Conservation (phyloP, 2,329 filamentous ascomycete species). For the Hymenoscyphus fructigenus region DNA sequence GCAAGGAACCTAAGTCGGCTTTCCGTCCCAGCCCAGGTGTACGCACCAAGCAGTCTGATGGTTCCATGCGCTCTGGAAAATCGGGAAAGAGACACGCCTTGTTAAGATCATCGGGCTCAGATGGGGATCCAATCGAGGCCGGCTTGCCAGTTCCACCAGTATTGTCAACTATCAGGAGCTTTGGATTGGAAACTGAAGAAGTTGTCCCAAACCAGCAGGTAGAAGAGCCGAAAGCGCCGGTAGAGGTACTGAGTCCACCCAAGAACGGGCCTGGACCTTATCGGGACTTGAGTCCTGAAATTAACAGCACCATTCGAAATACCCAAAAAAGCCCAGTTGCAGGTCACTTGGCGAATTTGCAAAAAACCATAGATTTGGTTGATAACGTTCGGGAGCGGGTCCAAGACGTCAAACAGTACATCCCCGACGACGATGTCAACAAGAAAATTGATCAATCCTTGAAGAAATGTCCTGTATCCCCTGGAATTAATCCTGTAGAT, state of each 20-base stretch:
- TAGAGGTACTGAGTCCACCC: background rate
- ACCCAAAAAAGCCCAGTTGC: background rate
- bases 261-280: background rate
- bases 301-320: conserved; percentile 8
- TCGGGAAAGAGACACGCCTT: conserved; percentile 30
- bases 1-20: background rate
- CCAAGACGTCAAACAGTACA: conserved; percentile 11
- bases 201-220: background rate
- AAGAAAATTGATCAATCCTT: background rate
- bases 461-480: background rate
- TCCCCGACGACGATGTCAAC: background rate
- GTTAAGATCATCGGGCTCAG: conserved; percentile 28
- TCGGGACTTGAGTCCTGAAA: background rate
- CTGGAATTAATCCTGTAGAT: conserved; percentile 21
- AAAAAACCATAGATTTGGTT: conserved; percentile 22
- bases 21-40: background rate
- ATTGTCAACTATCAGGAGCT: conserved; percentile 20
- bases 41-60: conserved; percentile 20
- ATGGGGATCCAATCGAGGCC: conserved; percentile 23
- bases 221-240: background rate
- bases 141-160: conserved; percentile 29
- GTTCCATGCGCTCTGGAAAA: conserved; percentile 20
- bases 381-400: conserved; percentile 17
- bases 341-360: conserved; percentile 17
- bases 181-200: background rate